phyloP scores from a whole-genome alignment of 2,329 filamentous ascomycete species.

The Gyromitra esculenta region DNA sequence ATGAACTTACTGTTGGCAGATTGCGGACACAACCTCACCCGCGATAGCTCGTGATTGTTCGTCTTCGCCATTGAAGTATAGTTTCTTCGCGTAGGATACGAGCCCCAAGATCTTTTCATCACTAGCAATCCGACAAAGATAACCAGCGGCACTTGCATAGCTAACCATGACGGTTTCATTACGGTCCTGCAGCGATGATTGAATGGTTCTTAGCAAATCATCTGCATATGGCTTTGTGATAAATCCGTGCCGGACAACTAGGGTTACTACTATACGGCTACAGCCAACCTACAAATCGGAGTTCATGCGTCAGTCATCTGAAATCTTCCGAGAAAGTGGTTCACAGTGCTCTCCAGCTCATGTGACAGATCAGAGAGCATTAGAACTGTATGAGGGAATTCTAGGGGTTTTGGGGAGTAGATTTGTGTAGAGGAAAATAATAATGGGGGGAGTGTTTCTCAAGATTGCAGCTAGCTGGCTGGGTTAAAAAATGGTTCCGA shows the following conservation, averaged over 20 bases:
- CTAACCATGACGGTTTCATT: constrained; percentile 93
- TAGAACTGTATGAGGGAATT: neutral
- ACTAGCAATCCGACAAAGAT: constrained; percentile 73
- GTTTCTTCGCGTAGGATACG: constrained; percentile 67
- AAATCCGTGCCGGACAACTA: constrained; percentile 80
- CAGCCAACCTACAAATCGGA: constrained; percentile 73
- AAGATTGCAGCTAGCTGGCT: no score
- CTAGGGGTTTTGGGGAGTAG: neutral
- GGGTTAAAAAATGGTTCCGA: neutral
- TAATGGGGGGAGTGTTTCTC: no score
- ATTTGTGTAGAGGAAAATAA: neutral
- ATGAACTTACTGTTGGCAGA: constrained; percentile 71
- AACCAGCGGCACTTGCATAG: constrained; percentile 87
- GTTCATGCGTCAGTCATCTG: constrained; percentile 16
- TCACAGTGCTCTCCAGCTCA: neutral
- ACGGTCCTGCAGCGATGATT: constrained; percentile 84
- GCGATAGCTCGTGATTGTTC: constrained; percentile 55
- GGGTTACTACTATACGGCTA: constrained; percentile 81
- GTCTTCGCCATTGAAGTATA: constrained; percentile 81
- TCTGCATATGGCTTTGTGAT: constrained; percentile 80
- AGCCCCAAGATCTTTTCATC: constrained; percentile 66
- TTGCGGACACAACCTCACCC: constrained; percentile 81
- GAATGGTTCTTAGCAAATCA: constrained; percentile 77
- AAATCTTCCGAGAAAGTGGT: neutral
- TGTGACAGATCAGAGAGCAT: neutral